Percentiles rank a stretch among this genome's conserved stretches.
phyloP scores from a whole-genome alignment of 352 stramenopile genomes.

The Pythium plurisporium region DNA sequence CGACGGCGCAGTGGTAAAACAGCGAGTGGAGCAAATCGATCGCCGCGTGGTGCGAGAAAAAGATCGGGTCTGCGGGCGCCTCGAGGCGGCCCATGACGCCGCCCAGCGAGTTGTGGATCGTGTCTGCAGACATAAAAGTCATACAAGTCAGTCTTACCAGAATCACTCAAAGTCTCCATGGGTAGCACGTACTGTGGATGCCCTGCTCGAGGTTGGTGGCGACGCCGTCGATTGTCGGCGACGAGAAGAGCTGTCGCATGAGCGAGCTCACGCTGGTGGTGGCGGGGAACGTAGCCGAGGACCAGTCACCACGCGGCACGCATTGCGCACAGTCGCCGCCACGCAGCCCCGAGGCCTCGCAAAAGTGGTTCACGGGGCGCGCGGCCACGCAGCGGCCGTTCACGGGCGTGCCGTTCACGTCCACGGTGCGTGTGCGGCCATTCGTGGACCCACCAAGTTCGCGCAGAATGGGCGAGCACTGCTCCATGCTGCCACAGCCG shows the following conservation, averaged over 20 bases:
- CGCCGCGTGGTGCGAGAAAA: conserved; percentile 83
- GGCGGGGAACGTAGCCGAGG: conserved; percentile 39
- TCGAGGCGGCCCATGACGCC: conserved; percentile 72
- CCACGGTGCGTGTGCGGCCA: conserved; percentile 31
- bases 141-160: no score
- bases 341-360: conserved; percentile 47
- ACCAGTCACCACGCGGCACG: conserved; percentile 70
- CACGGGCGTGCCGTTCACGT: conserved; percentile 68
- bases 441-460: conserved; percentile 61
- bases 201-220: conserved; percentile 65
- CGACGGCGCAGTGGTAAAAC: conserved; percentile 77
- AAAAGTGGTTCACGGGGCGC: conserved; percentile 68
- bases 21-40: conserved; percentile 84
- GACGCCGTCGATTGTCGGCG: conserved; percentile 59
- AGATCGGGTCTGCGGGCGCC: conserved; percentile 78
- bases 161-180: neutral
- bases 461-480: conserved; percentile 63
- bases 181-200: conserved; percentile 59
- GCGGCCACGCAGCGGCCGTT: conserved; percentile 46
- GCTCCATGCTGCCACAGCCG: conserved; percentile 61
- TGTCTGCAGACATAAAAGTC: conserved; percentile 52
- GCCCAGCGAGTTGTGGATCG: conserved; percentile 66
- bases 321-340: conserved; percentile 45
- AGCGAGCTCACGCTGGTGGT: conserved; percentile 74
- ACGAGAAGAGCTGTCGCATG: conserved; percentile 64